Conservation (phyloP, 2,329 filamentous ascomycete genomes). For the Westerdykella sp. region DNA sequence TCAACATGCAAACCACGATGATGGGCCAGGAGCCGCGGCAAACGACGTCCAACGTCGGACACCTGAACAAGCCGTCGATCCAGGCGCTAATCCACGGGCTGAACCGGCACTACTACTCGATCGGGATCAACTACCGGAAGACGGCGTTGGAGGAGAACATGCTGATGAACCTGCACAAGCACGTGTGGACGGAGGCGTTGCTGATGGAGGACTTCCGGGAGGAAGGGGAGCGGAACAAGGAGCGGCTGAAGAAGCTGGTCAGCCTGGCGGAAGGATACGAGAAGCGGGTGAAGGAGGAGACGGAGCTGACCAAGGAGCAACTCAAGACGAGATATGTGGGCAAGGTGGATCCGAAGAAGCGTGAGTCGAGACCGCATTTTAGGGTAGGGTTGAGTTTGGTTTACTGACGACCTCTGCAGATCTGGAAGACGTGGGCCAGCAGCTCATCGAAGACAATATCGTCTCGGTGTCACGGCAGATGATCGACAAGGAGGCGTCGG, state of each 20-base stretch:
- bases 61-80: slow-evolving; percentile 99
- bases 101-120: slow-evolving; percentile 98
- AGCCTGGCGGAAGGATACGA: slow-evolving; percentile 91
- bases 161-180: slow-evolving; percentile 99
- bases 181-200: slow-evolving; percentile 96
- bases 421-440: slow-evolving; percentile 90
- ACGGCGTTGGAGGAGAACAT: slow-evolving; percentile 98
- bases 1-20: slow-evolving; percentile 96
- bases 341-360: slow-evolving; percentile 99
- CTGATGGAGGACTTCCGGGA: slow-evolving; percentile 93
- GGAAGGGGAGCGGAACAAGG: slow-evolving; percentile 80
- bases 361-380: slow-evolving; percentile 37
- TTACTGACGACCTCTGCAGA: slow-evolving; percentile 43
- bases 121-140: slow-evolving; percentile 97
- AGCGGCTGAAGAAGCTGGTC: slow-evolving; percentile 79
- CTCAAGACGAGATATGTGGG: slow-evolving; percentile 98
- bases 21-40: slow-evolving; percentile 96
- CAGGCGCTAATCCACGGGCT: slow-evolving; percentile 97
- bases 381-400: background rate
- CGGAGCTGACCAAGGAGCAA: slow-evolving; percentile 92
- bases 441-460: slow-evolving; percentile 98
- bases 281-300: slow-evolving; percentile 98
- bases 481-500: slow-evolving; percentile 98
- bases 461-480: slow-evolving; percentile 97
- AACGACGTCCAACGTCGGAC: slow-evolving; percentile 94